Evolutionary conservation across 2,329 filamentous ascomycete species (phyloP).

Genomic region (Karstenula rhodostoma): DNA sequence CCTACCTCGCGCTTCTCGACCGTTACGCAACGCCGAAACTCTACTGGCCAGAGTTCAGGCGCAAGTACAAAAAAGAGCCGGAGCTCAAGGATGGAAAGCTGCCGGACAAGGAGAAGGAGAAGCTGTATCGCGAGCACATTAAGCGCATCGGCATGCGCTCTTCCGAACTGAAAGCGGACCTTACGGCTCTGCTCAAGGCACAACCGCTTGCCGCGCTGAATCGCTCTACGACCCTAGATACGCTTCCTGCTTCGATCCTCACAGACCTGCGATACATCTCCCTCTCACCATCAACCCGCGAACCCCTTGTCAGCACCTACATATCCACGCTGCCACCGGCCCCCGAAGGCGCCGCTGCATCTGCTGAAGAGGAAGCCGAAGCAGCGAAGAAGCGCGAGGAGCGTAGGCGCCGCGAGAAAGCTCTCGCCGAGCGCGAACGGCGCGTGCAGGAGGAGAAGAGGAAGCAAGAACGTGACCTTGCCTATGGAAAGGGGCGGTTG

Average conservation of each 20-base stretch:
- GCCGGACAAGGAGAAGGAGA: constrained; percentile 75
- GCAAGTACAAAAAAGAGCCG: constrained; percentile 84
- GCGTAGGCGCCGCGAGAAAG: constrained; percentile 65
- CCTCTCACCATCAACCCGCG: constrained; percentile 67
- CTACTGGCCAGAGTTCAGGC: constrained; percentile 96
- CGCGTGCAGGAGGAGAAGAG: constrained; percentile 70
- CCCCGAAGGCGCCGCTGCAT: constrained; percentile 54
- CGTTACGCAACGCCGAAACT: constrained; percentile 86
- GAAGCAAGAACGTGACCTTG: constrained; percentile 66
- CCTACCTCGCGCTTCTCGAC: constrained; percentile 82
- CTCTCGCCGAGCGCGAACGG: constrained; percentile 70
- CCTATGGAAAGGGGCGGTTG: constrained; percentile 67
- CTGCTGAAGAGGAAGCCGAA: constrained; percentile 63
- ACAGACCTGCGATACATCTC: constrained; percentile 75
- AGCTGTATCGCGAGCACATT: constrained; percentile 78
- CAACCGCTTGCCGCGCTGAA: constrained; percentile 68
- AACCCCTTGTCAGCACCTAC: constrained; percentile 71
- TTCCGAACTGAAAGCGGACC: constrained; percentile 72
- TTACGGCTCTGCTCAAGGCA: constrained; percentile 70
- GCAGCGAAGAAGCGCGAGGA: constrained; percentile 48
- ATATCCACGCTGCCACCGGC: constrained; percentile 70
- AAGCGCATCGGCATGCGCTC: constrained; percentile 70
- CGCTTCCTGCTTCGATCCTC: constrained; percentile 69
- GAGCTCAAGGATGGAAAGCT: constrained; percentile 76
- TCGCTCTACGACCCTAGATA: constrained; percentile 62